These are phyloP conservation scores for Phialemonium atrogriseum DNA, from an alignment of 2,329 filamentous ascomycete species.

Conservation along the genomic window DNA sequence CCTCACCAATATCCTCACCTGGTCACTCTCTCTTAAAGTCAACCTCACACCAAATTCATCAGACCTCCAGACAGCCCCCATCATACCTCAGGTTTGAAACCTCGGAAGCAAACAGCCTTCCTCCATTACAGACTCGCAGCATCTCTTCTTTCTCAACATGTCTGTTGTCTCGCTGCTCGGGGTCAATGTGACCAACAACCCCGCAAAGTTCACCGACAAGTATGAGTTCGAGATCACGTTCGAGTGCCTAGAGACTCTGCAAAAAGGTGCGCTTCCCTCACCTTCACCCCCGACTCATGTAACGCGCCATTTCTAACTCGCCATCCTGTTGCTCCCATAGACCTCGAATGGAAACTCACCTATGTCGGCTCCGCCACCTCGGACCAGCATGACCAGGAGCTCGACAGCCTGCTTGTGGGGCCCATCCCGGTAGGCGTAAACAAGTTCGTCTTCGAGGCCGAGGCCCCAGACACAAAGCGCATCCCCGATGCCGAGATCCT, in stretches of 20 bases:
- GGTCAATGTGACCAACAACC: slow-evolving; percentile 95
- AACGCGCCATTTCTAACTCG: no score
- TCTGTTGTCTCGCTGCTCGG: slow-evolving; percentile 94
- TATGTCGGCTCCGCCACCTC: slow-evolving; percentile 98
- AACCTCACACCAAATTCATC: no score
- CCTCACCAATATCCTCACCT: no score
- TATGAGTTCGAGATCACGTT: slow-evolving; percentile 99
- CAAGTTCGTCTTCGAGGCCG: slow-evolving; percentile 97
- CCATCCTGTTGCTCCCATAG: slow-evolving; percentile 33
- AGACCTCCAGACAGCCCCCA: no score
- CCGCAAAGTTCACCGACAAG: slow-evolving; percentile 82
- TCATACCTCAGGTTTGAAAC: no score
- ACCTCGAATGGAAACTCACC: slow-evolving; percentile 98
- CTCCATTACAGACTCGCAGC: no score
- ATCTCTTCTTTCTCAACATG: slow-evolving; percentile 47
- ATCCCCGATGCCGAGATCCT: slow-evolving; percentile 94
- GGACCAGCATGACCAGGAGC: slow-evolving; percentile 97
- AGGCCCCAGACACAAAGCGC: slow-evolving; percentile 78
- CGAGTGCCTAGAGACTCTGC: slow-evolving; percentile 87
- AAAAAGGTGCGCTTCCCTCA: slow-evolving; percentile 59
- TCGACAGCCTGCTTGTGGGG: slow-evolving; percentile 91
- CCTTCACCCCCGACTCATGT: slow-evolving; percentile 3
- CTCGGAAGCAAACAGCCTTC: no score
- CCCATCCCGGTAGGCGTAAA: slow-evolving; percentile 97
- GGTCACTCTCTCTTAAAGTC: no score